These are phyloP conservation scores for Huiozyma naganishii DNA, from an alignment of 805 yeast genomes.

Conservation along the genomic window DNA sequence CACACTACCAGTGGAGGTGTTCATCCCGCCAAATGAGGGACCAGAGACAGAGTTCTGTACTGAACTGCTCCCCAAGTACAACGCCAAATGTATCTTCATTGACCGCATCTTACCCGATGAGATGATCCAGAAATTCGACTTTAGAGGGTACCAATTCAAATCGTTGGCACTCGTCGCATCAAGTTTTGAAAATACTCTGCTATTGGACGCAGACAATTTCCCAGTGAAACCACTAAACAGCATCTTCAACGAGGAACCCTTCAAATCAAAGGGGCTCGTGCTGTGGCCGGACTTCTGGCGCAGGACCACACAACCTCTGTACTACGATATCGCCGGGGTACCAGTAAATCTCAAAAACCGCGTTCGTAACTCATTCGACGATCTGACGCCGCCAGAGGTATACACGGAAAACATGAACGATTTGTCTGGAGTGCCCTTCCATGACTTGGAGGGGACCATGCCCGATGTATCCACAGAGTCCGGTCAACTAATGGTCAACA, in stretches of 20 bases:
- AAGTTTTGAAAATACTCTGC: slow-evolving; percentile 59
- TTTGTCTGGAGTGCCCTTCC: slow-evolving; percentile 34
- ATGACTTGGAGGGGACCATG: slow-evolving; percentile 51
- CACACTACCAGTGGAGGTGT: slow-evolving; percentile 65
- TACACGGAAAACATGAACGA: slow-evolving; percentile 16
- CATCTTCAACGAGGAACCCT: slow-evolving; percentile 52
- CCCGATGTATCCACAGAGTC: slow-evolving; percentile 68
- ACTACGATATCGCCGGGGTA: slow-evolving; percentile 60
- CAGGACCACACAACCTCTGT: slow-evolving; percentile 67
- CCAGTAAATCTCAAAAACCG: slow-evolving; percentile 33
- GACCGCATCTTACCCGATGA: slow-evolving; percentile 42
- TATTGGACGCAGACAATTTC: slow-evolving; percentile 68
- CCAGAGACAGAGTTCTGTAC: slow-evolving; percentile 55
- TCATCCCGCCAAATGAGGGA: slow-evolving; percentile 55
- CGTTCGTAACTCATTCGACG: slow-evolving; percentile 31
- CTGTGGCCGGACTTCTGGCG: slow-evolving; percentile 90
- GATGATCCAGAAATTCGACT: slow-evolving; percentile 31
- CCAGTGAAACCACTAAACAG: slow-evolving; percentile 57
- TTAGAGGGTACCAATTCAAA: slow-evolving; percentile 60
- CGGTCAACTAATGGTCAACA: slow-evolving; percentile 61
- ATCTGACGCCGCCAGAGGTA: slow-evolving; percentile 26
- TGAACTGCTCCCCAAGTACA: slow-evolving; percentile 43
- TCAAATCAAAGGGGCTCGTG: slow-evolving; percentile 38
- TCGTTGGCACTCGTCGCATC: slow-evolving; percentile 63
- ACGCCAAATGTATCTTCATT: slow-evolving; percentile 52